Conservation (phyloP, 345 rosid genomes). For the Fremontodendron californicum region DNA sequence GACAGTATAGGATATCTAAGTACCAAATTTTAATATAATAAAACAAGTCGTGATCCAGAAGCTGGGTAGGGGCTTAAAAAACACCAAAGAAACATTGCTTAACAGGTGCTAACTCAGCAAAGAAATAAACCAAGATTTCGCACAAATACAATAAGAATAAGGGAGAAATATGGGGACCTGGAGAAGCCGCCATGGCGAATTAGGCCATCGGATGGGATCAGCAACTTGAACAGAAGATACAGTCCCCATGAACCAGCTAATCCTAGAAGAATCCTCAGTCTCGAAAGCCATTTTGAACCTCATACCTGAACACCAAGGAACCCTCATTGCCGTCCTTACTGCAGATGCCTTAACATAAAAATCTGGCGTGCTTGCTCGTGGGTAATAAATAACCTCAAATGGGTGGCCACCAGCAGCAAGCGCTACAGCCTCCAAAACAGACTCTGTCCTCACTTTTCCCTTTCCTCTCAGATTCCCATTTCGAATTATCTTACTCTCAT, state of each 20-base stretch:
- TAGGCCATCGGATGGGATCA: conserved; percentile 84
- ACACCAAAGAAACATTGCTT: not conserved
- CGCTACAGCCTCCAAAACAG: conserved; percentile 65
- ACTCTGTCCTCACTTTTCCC: conserved; percentile 52
- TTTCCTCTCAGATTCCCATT: conserved; percentile 31
- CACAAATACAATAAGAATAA: not conserved
- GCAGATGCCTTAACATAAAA: conserved; percentile 63
- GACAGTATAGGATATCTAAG: no score
- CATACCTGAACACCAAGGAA: conserved; percentile 81
- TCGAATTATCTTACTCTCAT: conserved; percentile 39
- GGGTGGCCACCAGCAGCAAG: conserved; percentile 63
- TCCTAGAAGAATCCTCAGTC: conserved; percentile 84
- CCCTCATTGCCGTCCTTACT: conserved; percentile 68
- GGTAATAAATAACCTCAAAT: conserved; percentile 74
- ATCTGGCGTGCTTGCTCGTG: conserved; percentile 81
- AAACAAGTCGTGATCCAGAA: no score
- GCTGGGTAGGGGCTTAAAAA: not conserved
- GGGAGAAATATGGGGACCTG: conserved; percentile 47
- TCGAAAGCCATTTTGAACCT: conserved; percentile 98
- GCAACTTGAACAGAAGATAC: conserved; percentile 76
- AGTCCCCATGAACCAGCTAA: conserved; percentile 97
- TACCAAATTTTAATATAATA: no score
- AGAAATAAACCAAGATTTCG: not conserved
- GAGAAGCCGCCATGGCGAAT: conserved; percentile 95
- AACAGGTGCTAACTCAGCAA: no score